Base-by-base conservation (phyloP, 1,284 basidiomycete species). In the Pterula multifida region DNA sequence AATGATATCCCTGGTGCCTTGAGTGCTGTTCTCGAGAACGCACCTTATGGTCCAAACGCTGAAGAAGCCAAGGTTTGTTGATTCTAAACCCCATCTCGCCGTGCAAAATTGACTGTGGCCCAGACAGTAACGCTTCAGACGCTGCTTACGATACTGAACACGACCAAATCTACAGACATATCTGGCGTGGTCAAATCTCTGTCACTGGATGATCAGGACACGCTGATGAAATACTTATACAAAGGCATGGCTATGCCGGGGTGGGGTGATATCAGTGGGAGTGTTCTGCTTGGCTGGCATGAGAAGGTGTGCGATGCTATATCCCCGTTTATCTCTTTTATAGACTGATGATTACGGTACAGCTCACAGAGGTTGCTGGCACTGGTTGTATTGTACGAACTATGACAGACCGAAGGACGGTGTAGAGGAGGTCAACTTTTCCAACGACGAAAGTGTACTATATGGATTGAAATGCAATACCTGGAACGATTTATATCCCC, bases 171-270 rank as follows among this genome's bases (percentile, higher is more conserved):
- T 2, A 75, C 89, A 3, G 95, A 98, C 56, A 94, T 99, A 52
- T 71, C 86, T 1, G 68, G 68, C 24, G 80, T 89, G 42, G 72
- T 98, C 61, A 86, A 85, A 61, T 65, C 75, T 1, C 76, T 98
- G 36, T 78, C 81, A 3, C 76, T 80, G 54, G 84, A 90, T 46
- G 75, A 88, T 55, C 91, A 96, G 59, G 95, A 97, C 61, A 89
- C 83, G 28, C 73, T 98, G 52, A 98, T 98, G 95, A 97, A 96
- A 65, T 98, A 96, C 63, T 70, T 98, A 22, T 98, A 98, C 80
- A 98, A 98, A 70, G 93, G 86, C 26, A 92, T 91, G 88, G 88
- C 73, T 3, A 75, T 81, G 71, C 81, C 85, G 11, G 89, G 79
- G 45, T 87, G 81, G 78, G 84, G 81, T 49, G 90, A 90, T 61